Conservation (phyloP, 768 basidiomycete species). For the Cystobasidium tubakii region DNA sequence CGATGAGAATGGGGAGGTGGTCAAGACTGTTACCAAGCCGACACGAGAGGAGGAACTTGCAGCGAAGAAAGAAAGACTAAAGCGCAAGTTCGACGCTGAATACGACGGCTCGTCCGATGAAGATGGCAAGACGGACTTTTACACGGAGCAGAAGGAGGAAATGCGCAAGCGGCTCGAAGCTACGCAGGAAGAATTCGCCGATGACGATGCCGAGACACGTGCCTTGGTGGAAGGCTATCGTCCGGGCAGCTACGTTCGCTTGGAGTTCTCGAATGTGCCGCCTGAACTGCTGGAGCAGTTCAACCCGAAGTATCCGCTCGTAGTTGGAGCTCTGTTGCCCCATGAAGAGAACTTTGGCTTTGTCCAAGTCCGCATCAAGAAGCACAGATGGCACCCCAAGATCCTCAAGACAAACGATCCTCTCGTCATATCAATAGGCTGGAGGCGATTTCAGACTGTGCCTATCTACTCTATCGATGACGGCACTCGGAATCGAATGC, state of each 20-base stretch:
- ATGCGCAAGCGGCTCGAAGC: slow-evolving; percentile 55
- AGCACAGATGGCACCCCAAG: slow-evolving; percentile 85
- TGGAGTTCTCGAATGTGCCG: slow-evolving; percentile 77
- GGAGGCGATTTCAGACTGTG: slow-evolving; percentile 90
- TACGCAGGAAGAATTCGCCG: slow-evolving; percentile 78
- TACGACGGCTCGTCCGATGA: slow-evolving; percentile 76
- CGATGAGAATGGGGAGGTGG: slow-evolving; percentile 47
- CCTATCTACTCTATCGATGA: slow-evolving; percentile 97
- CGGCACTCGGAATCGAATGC: slow-evolving; percentile 89
- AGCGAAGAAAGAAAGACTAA: slow-evolving; percentile 81
- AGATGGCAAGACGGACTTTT: slow-evolving; percentile 68
- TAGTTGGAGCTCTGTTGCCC: slow-evolving; percentile 82
- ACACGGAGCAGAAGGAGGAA: slow-evolving; percentile 83
- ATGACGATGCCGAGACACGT: slow-evolving; percentile 67
- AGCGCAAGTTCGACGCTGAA: slow-evolving; percentile 92
- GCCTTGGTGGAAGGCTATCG: slow-evolving; percentile 81
- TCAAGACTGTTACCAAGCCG: slow-evolving; percentile 36
- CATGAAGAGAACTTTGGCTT: slow-evolving; percentile 89
- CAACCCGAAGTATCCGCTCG: slow-evolving; percentile 79
- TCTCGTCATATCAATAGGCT: slow-evolving; percentile 90
- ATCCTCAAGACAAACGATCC: slow-evolving; percentile 97
- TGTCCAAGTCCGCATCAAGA: slow-evolving; percentile 89
- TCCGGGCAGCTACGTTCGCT: slow-evolving; percentile 84
- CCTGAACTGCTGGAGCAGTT: slow-evolving; percentile 90
- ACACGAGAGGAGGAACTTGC: slow-evolving; percentile 56